These are phyloP conservation scores for Coccomyxa sp. DNA, from an alignment of 139 green algal species.

Conservation along the genomic window DNA sequence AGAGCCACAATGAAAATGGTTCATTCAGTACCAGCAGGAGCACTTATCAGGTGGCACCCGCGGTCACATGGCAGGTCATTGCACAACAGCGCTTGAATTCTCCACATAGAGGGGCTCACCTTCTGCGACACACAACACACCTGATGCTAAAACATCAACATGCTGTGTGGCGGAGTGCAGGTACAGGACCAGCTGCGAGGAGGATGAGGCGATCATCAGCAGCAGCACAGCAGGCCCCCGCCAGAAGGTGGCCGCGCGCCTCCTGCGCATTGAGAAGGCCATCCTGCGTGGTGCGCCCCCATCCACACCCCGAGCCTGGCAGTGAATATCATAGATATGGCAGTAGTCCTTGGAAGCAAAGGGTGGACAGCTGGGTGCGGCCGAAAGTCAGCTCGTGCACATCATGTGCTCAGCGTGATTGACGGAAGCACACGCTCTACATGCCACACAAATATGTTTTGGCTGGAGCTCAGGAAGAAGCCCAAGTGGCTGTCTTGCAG, in stretches of 20 bases:
- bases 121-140: too few relatives aligned
- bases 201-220: constrained; percentile 61
- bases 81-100: background rate
- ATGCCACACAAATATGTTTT: too few relatives aligned
- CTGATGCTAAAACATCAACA: too few relatives aligned
- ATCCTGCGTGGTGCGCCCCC: constrained; percentile 35
- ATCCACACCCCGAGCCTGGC: background rate
- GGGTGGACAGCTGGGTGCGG: too few relatives aligned
- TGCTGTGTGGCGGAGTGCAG: background rate
- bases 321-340: too few relatives aligned
- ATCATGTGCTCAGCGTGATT: background rate
- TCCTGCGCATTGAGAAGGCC: constrained; percentile 63
- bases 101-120: background rate
- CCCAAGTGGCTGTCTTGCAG: background rate
- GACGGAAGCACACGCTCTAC: background rate
- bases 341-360: too few relatives aligned
- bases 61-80: background rate
- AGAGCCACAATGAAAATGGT: too few relatives aligned
- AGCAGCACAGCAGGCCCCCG: constrained; percentile 44
- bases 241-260: constrained; percentile 54
- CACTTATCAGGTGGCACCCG: too few relatives aligned
- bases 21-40: too few relatives aligned
- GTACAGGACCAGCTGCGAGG: constrained; percentile 49
- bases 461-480: too few relatives aligned
- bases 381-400: too few relatives aligned